Percentiles rank a stretch among this genome's conserved stretches.
Conservation (phyloP, 2,329 filamentous ascomycete genomes). For the Diaporthe nobilis region DNA sequence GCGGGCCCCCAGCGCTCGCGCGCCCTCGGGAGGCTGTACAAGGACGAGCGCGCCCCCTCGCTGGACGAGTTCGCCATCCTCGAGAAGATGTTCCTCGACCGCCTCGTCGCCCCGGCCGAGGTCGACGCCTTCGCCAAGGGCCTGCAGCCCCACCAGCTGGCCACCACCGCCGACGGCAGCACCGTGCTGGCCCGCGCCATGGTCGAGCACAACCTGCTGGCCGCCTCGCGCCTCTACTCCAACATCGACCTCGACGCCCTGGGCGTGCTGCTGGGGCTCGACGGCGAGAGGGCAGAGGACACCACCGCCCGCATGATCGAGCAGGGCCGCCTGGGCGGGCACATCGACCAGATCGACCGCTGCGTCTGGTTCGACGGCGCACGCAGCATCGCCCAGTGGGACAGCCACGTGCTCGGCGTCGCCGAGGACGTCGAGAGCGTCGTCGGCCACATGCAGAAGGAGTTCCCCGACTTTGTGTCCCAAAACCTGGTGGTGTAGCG, state of each 20-base stretch:
- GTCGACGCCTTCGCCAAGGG: slow-evolving; percentile 87
- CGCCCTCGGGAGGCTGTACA: slow-evolving; percentile 87
- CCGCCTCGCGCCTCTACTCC: slow-evolving; percentile 82
- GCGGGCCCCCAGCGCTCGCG: slow-evolving; percentile 88
- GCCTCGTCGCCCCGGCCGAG: slow-evolving; percentile 84
- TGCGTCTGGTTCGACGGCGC: slow-evolving; percentile 88
- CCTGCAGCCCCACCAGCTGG: slow-evolving; percentile 89
- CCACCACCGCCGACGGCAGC: slow-evolving; percentile 88
- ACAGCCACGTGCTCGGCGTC: slow-evolving; percentile 86
- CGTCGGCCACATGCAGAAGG: slow-evolving; percentile 83
- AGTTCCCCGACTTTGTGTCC: slow-evolving; percentile 74
- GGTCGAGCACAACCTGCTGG: slow-evolving; percentile 95
- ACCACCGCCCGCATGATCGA: slow-evolving; percentile 97
- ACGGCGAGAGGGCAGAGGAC: slow-evolving; percentile 86
- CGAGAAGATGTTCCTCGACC: slow-evolving; percentile 97
- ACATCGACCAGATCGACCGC: slow-evolving; percentile 94
- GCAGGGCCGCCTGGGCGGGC: slow-evolving; percentile 87
- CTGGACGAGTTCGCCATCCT: slow-evolving; percentile 88
- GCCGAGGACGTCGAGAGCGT: slow-evolving; percentile 92
- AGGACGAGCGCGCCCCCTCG: slow-evolving; percentile 85
- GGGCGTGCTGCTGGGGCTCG: slow-evolving; percentile 82
- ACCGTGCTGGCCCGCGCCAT: slow-evolving; percentile 95
- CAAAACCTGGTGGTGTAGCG: slow-evolving; percentile 42
- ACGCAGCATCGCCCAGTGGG: slow-evolving; percentile 86
- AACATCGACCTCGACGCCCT: slow-evolving; percentile 85